These are phyloP conservation scores for Cornus suecica DNA, from an alignment of 148 eudicot species.

Conservation along the genomic window DNA sequence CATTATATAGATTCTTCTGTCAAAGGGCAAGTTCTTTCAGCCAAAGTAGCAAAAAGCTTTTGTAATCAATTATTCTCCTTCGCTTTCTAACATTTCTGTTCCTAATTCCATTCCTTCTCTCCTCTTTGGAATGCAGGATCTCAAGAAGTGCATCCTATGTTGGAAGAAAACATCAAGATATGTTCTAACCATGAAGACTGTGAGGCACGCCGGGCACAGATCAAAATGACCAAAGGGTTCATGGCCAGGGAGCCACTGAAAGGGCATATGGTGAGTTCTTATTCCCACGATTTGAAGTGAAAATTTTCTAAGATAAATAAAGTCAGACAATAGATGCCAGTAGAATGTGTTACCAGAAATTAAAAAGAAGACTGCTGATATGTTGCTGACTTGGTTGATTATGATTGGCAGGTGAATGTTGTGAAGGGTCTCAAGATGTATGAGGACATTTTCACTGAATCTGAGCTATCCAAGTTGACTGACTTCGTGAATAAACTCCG, in stretches of 20 bases:
- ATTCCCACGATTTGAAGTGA: slow-evolving; percentile 16
- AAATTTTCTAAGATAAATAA: not conserved
- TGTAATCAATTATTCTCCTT: not conserved
- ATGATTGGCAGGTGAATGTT: slow-evolving; percentile 75
- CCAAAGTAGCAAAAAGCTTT: not conserved
- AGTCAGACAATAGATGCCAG: no score
- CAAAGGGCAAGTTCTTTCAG: not conserved
- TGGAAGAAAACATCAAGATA: slow-evolving; percentile 52
- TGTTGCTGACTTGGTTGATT: not conserved
- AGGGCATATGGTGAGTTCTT: slow-evolving; percentile 90
- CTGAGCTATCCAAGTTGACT: slow-evolving; percentile 62
- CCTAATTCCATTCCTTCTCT: not conserved
- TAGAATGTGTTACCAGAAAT: not conserved
- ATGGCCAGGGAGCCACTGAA: slow-evolving; percentile 89
- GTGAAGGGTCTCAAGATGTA: slow-evolving; percentile 91
- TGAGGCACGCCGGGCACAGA: slow-evolving; percentile 61
- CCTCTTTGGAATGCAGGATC: slow-evolving; percentile 52
- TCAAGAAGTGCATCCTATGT: slow-evolving; percentile 53
- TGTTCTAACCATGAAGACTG: slow-evolving; percentile 85
- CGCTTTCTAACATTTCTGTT: no score
- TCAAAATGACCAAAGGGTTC: slow-evolving; percentile 93
- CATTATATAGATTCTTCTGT: not conserved
- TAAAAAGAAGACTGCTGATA: not conserved
- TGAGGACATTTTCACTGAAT: slow-evolving; percentile 67
- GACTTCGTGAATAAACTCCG: slow-evolving; percentile 70